These are phyloP conservation scores for Mucor circinelloides DNA, from an alignment of 371 early-diverging fungal genomes.

Conservation along the genomic window DNA sequence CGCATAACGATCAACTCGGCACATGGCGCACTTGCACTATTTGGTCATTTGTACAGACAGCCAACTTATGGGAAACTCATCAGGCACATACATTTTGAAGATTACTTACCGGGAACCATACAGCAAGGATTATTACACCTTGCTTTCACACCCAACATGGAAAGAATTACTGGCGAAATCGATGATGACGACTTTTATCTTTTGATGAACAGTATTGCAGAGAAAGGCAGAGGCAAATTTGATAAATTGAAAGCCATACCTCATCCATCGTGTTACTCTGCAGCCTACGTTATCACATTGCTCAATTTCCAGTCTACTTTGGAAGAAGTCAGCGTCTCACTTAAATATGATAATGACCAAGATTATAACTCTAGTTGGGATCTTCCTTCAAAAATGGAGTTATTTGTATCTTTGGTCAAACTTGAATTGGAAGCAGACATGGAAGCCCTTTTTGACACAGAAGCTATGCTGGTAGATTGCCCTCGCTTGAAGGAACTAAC, in stretches of 20 bases:
- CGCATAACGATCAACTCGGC: not conserved
- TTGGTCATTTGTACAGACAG: not conserved
- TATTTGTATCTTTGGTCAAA: not conserved
- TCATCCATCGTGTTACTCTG: not conserved
- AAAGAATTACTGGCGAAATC: not conserved
- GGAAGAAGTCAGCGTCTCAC: not conserved
- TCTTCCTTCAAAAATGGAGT: not conserved
- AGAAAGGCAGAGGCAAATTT: not conserved
- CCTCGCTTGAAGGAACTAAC: not conserved
- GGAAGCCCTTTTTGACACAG: not conserved
- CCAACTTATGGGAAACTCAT: not conserved
- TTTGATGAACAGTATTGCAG: not conserved
- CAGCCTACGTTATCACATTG: not conserved
- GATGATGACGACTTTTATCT: not conserved
- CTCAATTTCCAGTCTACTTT: not conserved
- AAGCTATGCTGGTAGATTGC: not conserved
- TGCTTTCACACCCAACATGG: not conserved
- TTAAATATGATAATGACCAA: not conserved
- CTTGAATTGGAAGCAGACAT: not conserved
- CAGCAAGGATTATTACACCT: not conserved
- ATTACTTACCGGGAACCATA: not conserved
- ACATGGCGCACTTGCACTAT: not conserved
- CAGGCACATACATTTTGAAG: not conserved
- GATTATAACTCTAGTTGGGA: not conserved
- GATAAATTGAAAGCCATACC: not conserved